These are phyloP conservation scores for Cardamine resedifolia DNA, from an alignment of 345 rosid genomes.

Conservation along the genomic window DNA sequence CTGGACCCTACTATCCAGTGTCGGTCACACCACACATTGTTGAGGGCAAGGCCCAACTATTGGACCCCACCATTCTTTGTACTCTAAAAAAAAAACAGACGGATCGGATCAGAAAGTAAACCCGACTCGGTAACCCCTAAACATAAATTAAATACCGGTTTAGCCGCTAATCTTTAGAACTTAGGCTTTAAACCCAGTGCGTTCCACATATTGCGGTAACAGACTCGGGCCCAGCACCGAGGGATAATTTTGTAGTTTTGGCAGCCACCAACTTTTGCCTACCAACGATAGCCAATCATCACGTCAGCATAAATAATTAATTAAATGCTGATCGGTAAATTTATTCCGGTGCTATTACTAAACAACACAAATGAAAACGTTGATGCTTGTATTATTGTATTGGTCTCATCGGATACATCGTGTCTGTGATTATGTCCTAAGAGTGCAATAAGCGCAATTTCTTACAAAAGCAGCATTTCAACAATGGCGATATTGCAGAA, in stretches of 20 bases:
- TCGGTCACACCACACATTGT: constrained; percentile 35
- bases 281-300: neutral
- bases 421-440: constrained; percentile 19
- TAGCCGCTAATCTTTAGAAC: neutral
- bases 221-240: neutral
- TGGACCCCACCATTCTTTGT: constrained; percentile 27
- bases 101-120: constrained; percentile 8
- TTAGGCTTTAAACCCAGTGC: neutral
- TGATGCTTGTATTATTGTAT: constrained; percentile 18
- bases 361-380: neutral
- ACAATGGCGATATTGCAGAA: neutral
- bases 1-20: constrained; percentile 33
- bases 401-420: constrained; percentile 10
- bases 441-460: constrained; percentile 9
- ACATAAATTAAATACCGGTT: neutral
- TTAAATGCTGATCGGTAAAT: neutral
- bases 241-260: neutral
- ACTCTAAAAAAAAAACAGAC: neutral
- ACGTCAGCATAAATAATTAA: constrained; percentile 19
- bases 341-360: neutral
- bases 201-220: neutral
- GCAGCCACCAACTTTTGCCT: constrained; percentile 19
- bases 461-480: constrained; percentile 9
- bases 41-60: constrained; percentile 24
- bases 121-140: neutral